Base-by-base conservation (phyloP, 495 filamentous ascomycete genomes). In the Aspergillus haitiensis region DNA sequence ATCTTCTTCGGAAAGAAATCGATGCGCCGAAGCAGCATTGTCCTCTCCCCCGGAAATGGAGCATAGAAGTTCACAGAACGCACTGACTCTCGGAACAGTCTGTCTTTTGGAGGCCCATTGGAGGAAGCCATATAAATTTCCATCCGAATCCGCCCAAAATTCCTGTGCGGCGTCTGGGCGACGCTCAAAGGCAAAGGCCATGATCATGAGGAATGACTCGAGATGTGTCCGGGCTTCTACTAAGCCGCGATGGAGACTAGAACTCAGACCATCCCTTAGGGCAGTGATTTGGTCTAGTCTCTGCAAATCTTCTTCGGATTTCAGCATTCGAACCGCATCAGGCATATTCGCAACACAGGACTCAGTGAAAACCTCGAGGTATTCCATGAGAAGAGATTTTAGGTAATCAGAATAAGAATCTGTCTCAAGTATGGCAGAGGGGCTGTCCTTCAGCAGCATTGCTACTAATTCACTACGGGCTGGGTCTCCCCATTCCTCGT, bases 51-150 rank as follows among this genome's bases (percentile, higher is more conserved):
- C 81, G 0, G 95, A 90, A 51, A 99, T 83, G 2, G 92, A 85
- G 65, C 90, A 87, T 9, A 99, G 79, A 86, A 98, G 88, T 71
- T 97, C 96, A 71, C 93, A 97, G 65, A 97, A 98, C 13, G 93
- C 92, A 66, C 91, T 92, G 54, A 92, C 92, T 34, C 95, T 84
- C 15, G 94, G 94, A 6, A 95, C 96, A 7, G 94, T 94, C 62
- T 93, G 91, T 62, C 93, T 82, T 61, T 87, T 86, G 2, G 95
- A 96, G 31, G 93, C 91, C 95, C 95, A 99, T 56, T 92, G 88
- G 60, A 99, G 78, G 67, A 99, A 99, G 6, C 94, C 94, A 62
- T 88, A 87, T 44, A 98, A 76, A 63, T 97, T 96, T 64, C 90
- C 88, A 62, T 98, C 95, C 3, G 86, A 81, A 61, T 95, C 92